phyloP scores from a whole-genome alignment of 306 rosid genomes.

The Quercus parvula region DNA sequence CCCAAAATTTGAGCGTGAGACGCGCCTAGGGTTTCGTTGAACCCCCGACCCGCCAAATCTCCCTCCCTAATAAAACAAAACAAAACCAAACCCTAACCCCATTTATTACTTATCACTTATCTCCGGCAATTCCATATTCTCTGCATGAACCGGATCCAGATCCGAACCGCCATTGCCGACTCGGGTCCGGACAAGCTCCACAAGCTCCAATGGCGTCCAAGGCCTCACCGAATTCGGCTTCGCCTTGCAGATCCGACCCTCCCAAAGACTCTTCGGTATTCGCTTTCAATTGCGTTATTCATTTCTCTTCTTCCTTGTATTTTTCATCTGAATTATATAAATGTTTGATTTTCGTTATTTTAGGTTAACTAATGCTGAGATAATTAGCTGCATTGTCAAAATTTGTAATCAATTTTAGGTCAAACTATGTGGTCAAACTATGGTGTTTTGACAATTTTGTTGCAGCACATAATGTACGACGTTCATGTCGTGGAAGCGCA shows the following conservation, averaged over 20 bases:
- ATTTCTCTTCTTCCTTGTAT: not conserved
- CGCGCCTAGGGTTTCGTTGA: slow-evolving; percentile 66
- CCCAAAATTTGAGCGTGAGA: slow-evolving; percentile 33
- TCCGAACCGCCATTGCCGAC: slow-evolving; percentile 40
- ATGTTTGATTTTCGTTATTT: not conserved
- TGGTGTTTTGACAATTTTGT: not conserved
- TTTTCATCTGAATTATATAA: not conserved
- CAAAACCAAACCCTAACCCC: not conserved
- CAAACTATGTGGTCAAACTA: not conserved
- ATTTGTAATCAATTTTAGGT: not conserved
- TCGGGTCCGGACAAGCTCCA: slow-evolving; percentile 32
- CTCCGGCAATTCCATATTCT: slow-evolving; percentile 11
- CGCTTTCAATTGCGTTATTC: not conserved
- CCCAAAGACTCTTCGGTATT: slow-evolving; percentile 45
- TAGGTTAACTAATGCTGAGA: slow-evolving; percentile 24
- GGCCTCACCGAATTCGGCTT: slow-evolving; percentile 47
- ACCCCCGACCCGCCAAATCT: slow-evolving; percentile 55
- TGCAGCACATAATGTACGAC: not conserved
- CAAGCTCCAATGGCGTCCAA: slow-evolving; percentile 73
- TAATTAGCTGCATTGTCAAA: slow-evolving; percentile 34
- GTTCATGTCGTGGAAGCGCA: not conserved
- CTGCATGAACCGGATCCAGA: slow-evolving; percentile 64
- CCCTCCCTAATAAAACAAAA: not conserved
- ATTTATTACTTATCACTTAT: not conserved
- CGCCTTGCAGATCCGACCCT: slow-evolving; percentile 56